A percentile compares a stretch with the other conserved stretches of the same genome.
Conservation (phyloP, 176 grass and related monocot genomes). For the Carex pumila region DNA sequence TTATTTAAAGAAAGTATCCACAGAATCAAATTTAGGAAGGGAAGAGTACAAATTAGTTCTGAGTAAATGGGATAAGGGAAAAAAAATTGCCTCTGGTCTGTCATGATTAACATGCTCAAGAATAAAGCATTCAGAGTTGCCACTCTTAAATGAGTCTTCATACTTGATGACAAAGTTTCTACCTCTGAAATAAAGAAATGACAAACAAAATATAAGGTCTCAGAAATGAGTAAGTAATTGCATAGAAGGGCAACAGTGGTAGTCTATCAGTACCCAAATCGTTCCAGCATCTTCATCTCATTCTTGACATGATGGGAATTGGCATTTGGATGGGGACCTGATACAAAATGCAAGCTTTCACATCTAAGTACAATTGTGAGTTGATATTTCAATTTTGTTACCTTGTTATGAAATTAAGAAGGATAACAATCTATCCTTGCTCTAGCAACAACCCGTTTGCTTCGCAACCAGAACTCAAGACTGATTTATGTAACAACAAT, state of each 20-base stretch:
- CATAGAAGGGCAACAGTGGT: not conserved
- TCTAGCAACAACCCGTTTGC: not conserved
- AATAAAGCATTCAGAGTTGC: conserved; percentile 74
- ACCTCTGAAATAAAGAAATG: conserved; percentile 43
- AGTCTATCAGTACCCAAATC: conserved; percentile 62
- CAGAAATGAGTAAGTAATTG: not conserved
- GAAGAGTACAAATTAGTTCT: not conserved
- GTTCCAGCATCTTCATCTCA: conserved; percentile 82
- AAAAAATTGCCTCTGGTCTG: conserved; percentile 66
- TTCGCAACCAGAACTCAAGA: not conserved
- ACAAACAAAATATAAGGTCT: not conserved
- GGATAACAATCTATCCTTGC: not conserved
- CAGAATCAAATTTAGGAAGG: not conserved
- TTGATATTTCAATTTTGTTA: conserved; percentile 5
- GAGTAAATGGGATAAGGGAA: not conserved
- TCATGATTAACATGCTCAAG: conserved; percentile 92
- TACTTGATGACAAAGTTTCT: conserved; percentile 59
- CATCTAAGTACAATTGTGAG: not conserved
- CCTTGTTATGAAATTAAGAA: not conserved
- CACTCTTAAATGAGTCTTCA: conserved; percentile 54
- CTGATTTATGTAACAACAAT: not conserved
- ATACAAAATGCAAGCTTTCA: conserved; percentile 11
- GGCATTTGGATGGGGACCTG: conserved; percentile 82
- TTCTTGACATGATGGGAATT: conserved; percentile 82
- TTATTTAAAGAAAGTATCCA: not conserved